Conservation (phyloP, 768 basidiomycete species). For the Kwoniella dendrophila region DNA sequence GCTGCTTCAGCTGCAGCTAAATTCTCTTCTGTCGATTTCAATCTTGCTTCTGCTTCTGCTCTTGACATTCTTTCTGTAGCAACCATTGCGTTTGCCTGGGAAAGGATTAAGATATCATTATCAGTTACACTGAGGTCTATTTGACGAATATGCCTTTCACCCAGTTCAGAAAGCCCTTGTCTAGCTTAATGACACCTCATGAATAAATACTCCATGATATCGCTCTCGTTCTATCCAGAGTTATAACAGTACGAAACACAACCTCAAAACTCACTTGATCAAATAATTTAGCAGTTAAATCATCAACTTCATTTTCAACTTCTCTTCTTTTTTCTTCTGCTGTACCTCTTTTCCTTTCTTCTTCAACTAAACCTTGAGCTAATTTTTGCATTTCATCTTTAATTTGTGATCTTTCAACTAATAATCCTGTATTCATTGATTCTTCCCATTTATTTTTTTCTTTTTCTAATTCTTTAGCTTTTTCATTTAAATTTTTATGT, state of each 20-base stretch:
- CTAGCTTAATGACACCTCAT: too few relatives aligned
- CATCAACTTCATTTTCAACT: constrained; percentile 93
- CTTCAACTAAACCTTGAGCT: constrained; percentile 93
- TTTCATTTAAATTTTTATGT: constrained; percentile 61
- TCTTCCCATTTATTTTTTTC: constrained; percentile 85
- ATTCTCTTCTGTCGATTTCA: constrained; percentile 73
- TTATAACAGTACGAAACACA: too few relatives aligned
- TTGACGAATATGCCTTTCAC: background rate
- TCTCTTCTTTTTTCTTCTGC: constrained; percentile 78
- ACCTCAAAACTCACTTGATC: constrained; percentile 58
- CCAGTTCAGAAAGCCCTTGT: too few relatives aligned
- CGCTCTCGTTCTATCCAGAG: too few relatives aligned
- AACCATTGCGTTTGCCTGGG: constrained; percentile 96
- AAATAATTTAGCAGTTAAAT: constrained; percentile 87
- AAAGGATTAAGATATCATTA: background rate
- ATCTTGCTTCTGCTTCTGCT: constrained; percentile 73
- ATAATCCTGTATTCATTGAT: constrained; percentile 82
- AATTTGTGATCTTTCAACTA: constrained; percentile 90
- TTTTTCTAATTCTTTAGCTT: constrained; percentile 74
- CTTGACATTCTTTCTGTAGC: constrained; percentile 76
- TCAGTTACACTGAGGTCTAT: background rate
- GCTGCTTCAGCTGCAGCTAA: constrained; percentile 83
- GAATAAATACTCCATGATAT: too few relatives aligned
- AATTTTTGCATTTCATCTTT: constrained; percentile 86
- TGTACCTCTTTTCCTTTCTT: constrained; percentile 84